Percentiles rank a stretch among this genome's conserved stretches.
These are phyloP conservation scores for Agaricus subrufescens DNA, from an alignment of 768 basidiomycete genomes.

Conservation along the genomic window DNA sequence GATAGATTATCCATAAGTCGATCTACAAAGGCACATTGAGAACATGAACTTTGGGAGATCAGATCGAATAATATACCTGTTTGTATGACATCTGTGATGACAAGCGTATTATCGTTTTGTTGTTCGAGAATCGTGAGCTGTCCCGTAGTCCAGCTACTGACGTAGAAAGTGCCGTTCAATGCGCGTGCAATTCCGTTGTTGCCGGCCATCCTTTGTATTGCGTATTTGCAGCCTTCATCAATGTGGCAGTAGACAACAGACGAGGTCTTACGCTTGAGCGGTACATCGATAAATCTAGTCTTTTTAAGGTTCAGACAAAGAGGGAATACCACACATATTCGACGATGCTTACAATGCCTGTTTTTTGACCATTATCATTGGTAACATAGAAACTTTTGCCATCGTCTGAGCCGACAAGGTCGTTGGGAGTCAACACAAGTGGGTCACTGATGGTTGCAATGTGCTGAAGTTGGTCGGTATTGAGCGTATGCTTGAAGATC, in stretches of 20 bases:
- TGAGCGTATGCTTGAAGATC: conserved; percentile 53
- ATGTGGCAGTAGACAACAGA: conserved; percentile 64
- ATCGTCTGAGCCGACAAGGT: conserved; percentile 59
- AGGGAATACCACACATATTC: neutral
- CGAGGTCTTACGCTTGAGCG: conserved; percentile 30
- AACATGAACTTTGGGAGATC: neutral
- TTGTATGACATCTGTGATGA: conserved; percentile 45
- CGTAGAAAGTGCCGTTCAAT: conserved; percentile 61
- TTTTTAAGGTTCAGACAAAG: conserved; percentile 4
- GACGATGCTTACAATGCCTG: conserved; percentile 42
- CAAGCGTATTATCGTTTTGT: conserved; percentile 54
- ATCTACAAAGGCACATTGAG: conserved; percentile 27
- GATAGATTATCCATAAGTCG: conserved; percentile 56
- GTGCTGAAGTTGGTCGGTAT: conserved; percentile 41
- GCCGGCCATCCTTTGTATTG: conserved; percentile 39
- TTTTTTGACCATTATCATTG: conserved; percentile 58
- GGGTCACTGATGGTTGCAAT: conserved; percentile 54
- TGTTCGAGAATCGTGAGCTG: conserved; percentile 49
- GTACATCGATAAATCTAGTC: conserved; percentile 21
- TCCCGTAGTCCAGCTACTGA: conserved; percentile 41
- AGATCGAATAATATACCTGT: conserved; percentile 34
- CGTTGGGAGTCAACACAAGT: conserved; percentile 62
- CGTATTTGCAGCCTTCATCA: conserved; percentile 56
- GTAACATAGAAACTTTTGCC: conserved; percentile 66
- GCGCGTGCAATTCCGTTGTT: conserved; percentile 62